Evolutionary conservation across 2,329 filamentous ascomycete species (phyloP).

Genomic region (Pseudogymnoascus sp.): DNA sequence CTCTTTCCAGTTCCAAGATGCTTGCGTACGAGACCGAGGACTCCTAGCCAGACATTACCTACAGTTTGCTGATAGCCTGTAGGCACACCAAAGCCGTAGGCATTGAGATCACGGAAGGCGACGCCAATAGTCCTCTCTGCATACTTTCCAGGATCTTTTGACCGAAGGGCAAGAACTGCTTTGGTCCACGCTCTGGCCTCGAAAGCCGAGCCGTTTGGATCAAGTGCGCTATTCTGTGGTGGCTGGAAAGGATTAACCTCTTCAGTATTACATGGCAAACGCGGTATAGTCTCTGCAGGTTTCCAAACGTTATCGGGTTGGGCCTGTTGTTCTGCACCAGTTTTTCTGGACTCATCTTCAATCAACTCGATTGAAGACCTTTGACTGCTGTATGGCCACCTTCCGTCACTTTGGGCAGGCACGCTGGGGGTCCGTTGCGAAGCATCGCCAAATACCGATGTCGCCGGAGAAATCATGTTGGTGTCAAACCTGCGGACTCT

Average conservation of each 20-base stretch:
- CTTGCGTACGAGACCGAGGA: constrained; percentile 37
- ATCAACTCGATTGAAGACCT: background rate
- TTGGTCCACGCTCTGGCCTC: constrained; percentile 14
- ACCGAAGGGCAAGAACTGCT: constrained; percentile 32
- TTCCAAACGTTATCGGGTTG: background rate
- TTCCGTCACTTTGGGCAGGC: background rate
- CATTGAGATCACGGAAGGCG: constrained; percentile 22
- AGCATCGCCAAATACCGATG: background rate
- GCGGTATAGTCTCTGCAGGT: background rate
- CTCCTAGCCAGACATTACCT: constrained; percentile 38
- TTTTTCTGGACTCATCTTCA: background rate
- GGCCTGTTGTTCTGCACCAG: background rate
- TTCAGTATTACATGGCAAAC: background rate
- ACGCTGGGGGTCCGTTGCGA: background rate
- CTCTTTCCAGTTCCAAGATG: constrained; percentile 49
- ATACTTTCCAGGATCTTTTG: constrained; percentile 41
- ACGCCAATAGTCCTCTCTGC: constrained; percentile 20
- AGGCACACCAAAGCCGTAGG: constrained; percentile 22
- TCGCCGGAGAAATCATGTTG: background rate
- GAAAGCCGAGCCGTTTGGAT: constrained; percentile 34
- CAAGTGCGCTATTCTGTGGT: constrained; percentile 42
- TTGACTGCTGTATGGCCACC: background rate
- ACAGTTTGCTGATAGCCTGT: constrained; percentile 28
- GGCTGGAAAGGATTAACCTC: constrained; percentile 42
- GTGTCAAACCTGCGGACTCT: background rate